These are phyloP conservation scores for Fomes fomentarius DNA, from an alignment of 1,284 basidiomycete species.

Conservation along the genomic window DNA sequence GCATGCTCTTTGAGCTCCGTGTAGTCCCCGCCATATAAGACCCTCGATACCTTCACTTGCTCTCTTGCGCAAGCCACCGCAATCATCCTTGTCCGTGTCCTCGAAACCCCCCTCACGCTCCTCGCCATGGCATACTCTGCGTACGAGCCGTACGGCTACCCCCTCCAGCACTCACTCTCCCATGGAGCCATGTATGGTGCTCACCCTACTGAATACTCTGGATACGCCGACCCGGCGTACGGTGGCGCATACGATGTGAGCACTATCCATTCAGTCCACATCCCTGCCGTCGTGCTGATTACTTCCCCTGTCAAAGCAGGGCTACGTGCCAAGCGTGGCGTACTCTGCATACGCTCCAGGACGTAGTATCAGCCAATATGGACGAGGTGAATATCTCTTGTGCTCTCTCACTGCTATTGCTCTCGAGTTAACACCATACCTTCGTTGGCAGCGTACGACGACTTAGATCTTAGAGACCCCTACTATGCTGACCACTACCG, in stretches of 20 bases:
- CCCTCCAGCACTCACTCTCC: slow-evolving; percentile 32
- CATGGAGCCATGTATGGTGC: slow-evolving; percentile 31
- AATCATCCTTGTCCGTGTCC: background rate
- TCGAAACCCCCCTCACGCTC: background rate
- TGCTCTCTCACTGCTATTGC: slow-evolving; percentile 31
- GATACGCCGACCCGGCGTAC: slow-evolving; percentile 28
- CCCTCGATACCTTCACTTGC: background rate
- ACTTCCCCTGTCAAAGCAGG: slow-evolving; percentile 6
- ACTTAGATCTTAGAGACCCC: slow-evolving; percentile 37
- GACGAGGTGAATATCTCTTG: slow-evolving; percentile 24
- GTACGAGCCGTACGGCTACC: slow-evolving; percentile 39
- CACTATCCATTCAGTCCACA: background rate
- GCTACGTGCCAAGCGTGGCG: slow-evolving; percentile 26
- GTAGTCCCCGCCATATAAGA: background rate
- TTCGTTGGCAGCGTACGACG: slow-evolving; percentile 48
- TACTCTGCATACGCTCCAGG: slow-evolving; percentile 30
- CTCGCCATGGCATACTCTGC: slow-evolving; percentile 38
- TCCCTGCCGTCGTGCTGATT: background rate
- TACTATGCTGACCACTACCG: slow-evolving; percentile 29
- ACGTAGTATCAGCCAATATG: slow-evolving; percentile 31
- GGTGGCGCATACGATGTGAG: slow-evolving; percentile 34
- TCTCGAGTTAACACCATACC: background rate
- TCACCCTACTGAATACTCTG: slow-evolving; percentile 22
- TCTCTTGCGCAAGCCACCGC: slow-evolving; percentile 6
- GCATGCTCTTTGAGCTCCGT: background rate